These are phyloP conservation scores for Oenanthe javanica DNA, from an alignment of 140 eudicot species.

Conservation along the genomic window DNA sequence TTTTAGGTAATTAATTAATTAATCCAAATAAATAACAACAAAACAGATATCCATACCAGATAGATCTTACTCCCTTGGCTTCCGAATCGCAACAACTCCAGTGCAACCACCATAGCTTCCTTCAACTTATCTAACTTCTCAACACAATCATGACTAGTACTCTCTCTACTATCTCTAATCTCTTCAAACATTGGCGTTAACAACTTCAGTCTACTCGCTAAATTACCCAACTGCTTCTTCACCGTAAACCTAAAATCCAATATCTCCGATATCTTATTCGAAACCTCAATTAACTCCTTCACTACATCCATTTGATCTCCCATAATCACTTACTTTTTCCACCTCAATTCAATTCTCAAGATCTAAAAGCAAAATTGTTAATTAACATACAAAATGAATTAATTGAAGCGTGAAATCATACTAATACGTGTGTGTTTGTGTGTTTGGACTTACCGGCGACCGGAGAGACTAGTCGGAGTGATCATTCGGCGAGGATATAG, in stretches of 20 bases:
- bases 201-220: constrained; percentile 72
- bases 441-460: constrained; percentile 4
- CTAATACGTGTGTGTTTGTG: background rate
- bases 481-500: constrained; percentile 6
- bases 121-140: constrained; percentile 29
- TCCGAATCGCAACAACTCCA: constrained; percentile 67
- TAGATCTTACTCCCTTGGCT: constrained; percentile 71
- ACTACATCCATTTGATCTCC: constrained; percentile 34
- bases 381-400: too few species aligned
- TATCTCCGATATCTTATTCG: constrained; percentile 54
- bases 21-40: background rate
- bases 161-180: constrained; percentile 59
- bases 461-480: background rate
- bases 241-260: constrained; percentile 50
- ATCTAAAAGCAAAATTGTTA: constrained; percentile 8
- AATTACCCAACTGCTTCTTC: constrained; percentile 57
- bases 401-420: background rate
- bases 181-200: constrained; percentile 85
- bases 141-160: constrained; percentile 29
- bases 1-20: too few species aligned
- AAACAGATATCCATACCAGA: constrained; percentile 35
- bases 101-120: constrained; percentile 42
- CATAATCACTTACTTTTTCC: constrained; percentile 8
- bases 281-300: constrained; percentile 43
- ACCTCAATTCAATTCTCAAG: too few species aligned